A percentile compares a stretch with the other conserved stretches of the same genome.
Evolutionary conservation across 1,284 basidiomycete species (phyloP).

Genomic region (Microbotryum saponariae): DNA sequence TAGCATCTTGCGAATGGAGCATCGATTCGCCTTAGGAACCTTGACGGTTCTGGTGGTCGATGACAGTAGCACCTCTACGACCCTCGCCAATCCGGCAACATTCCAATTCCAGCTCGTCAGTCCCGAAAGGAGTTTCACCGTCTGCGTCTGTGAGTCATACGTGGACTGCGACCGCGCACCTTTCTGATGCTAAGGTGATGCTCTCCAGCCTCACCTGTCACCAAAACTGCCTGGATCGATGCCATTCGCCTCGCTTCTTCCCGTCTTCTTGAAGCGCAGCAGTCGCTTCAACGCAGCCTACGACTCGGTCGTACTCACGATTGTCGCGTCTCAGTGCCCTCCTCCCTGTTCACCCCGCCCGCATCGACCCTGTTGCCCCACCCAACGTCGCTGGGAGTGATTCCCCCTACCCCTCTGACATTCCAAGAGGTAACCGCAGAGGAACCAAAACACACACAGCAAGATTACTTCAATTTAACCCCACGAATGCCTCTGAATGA

Average conservation of each 20-base stretch:
- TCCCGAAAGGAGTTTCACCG: slow-evolving; percentile 65
- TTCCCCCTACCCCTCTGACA: slow-evolving; percentile 2
- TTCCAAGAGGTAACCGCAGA: not conserved
- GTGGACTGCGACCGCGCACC: not conserved
- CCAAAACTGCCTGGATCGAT: slow-evolving; percentile 60
- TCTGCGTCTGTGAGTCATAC: slow-evolving; percentile 56
- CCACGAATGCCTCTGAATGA: not conserved
- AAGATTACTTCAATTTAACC: not conserved
- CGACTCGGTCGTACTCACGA: not conserved
- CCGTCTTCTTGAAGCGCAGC: slow-evolving; percentile 48
- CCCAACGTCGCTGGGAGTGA: not conserved
- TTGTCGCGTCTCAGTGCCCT: not conserved
- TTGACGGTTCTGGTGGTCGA: slow-evolving; percentile 63
- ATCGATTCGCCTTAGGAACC: slow-evolving; percentile 61
- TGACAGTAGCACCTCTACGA: slow-evolving; percentile 33
- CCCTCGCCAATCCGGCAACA: slow-evolving; percentile 47
- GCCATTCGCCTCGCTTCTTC: slow-evolving; percentile 65
- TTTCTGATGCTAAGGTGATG: not conserved
- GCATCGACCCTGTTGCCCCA: not conserved
- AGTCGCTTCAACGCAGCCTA: slow-evolving; percentile 40
- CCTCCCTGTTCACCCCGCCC: not conserved
- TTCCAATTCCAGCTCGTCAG: slow-evolving; percentile 59
- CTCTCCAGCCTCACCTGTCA: slow-evolving; percentile 49
- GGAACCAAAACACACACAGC: not conserved
- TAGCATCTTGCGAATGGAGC: slow-evolving; percentile 46